Evolutionary conservation across 129 eudicot species (phyloP).

Genomic region (Erigeron canadensis): DNA sequence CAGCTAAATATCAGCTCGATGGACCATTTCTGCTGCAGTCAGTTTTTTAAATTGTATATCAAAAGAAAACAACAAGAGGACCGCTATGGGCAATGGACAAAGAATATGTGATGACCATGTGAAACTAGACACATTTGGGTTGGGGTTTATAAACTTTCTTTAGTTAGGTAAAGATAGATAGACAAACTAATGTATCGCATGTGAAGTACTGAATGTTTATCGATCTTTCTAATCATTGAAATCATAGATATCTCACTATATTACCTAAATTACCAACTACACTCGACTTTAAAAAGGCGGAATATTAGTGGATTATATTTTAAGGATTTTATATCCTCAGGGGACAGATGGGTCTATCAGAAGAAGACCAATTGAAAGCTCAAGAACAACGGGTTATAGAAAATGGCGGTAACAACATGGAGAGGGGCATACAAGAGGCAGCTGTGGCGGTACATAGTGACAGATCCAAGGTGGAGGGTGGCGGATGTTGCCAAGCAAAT

Average conservation of each 20-base stretch:
- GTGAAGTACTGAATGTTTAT: conserved; percentile 20
- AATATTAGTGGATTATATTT: conserved; percentile 9
- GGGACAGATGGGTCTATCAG: conserved; percentile 98
- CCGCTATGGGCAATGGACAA: conserved; percentile 27
- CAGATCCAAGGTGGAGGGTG: conserved; percentile 45
- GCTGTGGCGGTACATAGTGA: conserved; percentile 17
- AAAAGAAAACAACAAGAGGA: conserved; percentile 17
- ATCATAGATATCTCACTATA: conserved; percentile 18
- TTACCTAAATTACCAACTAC: conserved; percentile 23
- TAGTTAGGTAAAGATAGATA: conserved; percentile 23
- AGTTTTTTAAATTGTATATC: conserved; percentile 3
- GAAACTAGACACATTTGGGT: conserved; percentile 35
- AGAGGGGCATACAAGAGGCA: conserved; percentile 27
- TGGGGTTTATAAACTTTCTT: conserved; percentile 25
- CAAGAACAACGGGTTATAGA: conserved; percentile 61
- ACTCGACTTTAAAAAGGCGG: not conserved
- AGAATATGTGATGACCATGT: conserved; percentile 40
- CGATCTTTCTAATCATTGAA: conserved; percentile 22
- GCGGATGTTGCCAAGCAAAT: conserved; percentile 59
- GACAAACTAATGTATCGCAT: conserved; percentile 24
- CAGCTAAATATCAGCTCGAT: not conserved
- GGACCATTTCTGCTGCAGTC: not conserved
- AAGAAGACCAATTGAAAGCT: conserved; percentile 76
- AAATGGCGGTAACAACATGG: conserved; percentile 41
- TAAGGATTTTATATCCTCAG: conserved; percentile 36